Base-by-base conservation (phyloP, 1,139 yeast species). In the Sugiyamaella xylanicola region DNA sequence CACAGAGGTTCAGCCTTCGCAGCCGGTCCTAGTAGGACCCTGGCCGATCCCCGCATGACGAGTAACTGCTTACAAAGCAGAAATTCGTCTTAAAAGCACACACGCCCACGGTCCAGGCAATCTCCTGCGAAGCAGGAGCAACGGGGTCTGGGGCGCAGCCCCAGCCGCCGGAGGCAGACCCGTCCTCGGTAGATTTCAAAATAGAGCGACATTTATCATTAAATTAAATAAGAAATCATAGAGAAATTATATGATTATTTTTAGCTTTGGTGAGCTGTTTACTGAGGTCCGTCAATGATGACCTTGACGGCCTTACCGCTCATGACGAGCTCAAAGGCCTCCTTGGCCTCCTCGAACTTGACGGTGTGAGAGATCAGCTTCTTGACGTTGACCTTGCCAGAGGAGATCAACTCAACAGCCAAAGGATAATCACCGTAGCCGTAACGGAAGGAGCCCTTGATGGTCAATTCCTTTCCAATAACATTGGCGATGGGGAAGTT, bases 381-480 rank as follows among this genome's bases (percentile, higher is more conserved):
- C 59, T 81, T 83, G 58, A 82, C 85, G 57, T 86, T 81, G 55
- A 85, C 79, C 63, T 75, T 79, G 56, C 86, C 86, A 58, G 80
- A 74, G 20, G 82, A 78, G 55, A 88, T 75, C 61, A 89, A 77
- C 49, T 79, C 80, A 37, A 88, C 89, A 1, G 93, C 82, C 43
- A 85, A 82, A 63, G 79, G 78, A 74, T 87, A 89, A 72, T 88
- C 95, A 5, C 87, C 86, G 79, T 76, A 62, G 53, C 84, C 83
- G 73, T 90, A 90, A 71, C 96, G 83, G 79, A 88, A 88, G 57
- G 86, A 82, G 22, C 96, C 96, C 66, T 79, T 83, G 66, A 87
- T 74, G 0, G 81, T 76, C 63, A 87, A 72, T 69, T 88, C 96
- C 68, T 84, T 85, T 60, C 82, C 80, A 36, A 85, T 81, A 61